Base-by-base conservation (phyloP, 371 early-diverging fungal genomes). In the Lichtheimia ramosa region DNA sequence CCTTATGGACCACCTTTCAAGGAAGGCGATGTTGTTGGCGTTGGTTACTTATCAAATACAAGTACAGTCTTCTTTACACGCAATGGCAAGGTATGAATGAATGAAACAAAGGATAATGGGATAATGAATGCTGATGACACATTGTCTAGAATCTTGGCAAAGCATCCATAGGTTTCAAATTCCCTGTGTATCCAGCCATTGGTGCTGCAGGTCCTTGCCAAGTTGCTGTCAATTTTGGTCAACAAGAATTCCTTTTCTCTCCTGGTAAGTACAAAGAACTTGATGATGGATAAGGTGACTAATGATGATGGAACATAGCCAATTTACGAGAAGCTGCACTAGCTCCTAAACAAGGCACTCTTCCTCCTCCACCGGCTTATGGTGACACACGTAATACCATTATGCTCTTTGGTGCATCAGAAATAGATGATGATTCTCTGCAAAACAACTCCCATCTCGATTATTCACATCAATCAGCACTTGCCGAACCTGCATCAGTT, bases 41-140 rank as follows among this genome's bases (percentile, higher is more conserved):
- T 89, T 27, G 89, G 90, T 10, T 86, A 83, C 59, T 74, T 86
- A 49, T 82, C 81, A 42, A 81, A 80, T 56, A 78, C 82, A 54
- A 85, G 89, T 49, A 77, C 83, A 2, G 79, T 90, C 6, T 89
- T 88, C 66, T 91, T 91, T 46, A 90, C 91, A 15, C 77, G 85
- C 23, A 90, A 91, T 61, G 91, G 91, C 39, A 80, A 78, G 43
- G 70, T 66, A 61, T 39, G 48, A 13, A 53, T 13, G 23, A n/a
- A n/a, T n/a, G n/a, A n/a, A n/a, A n/a, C n/a, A n/a, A n/a, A n/a
- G 10, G 24, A 40, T 20, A 1, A 21, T 20, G 16, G 43, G 23
- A 39, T 25, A 24, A 50, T 6, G 18, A 53, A 41, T 20, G 40
- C 41, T 41, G 21, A 7, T 41, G 51, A 18, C 14, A 39, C 40